These are phyloP conservation scores for Ogataea nonfermentans DNA, from an alignment of 805 yeast genomes.

Conservation along the genomic window DNA sequence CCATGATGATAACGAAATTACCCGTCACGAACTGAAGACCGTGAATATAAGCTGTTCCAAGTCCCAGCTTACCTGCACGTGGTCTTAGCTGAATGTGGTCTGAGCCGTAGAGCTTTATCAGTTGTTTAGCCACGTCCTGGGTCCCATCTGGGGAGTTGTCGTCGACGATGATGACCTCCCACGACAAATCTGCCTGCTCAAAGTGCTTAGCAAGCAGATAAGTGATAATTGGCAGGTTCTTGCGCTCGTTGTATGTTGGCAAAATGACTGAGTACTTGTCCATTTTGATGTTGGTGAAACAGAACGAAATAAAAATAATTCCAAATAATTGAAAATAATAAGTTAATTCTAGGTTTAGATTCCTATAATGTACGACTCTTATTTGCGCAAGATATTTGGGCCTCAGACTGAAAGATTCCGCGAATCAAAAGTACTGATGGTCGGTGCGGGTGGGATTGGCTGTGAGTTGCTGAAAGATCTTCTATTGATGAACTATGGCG, in stretches of 20 bases:
- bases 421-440: slow-evolving; percentile 64
- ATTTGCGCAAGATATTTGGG: slow-evolving; percentile 46
- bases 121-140: slow-evolving; percentile 64
- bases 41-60: slow-evolving; percentile 79
- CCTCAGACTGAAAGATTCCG: slow-evolving; percentile 31
- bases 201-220: slow-evolving; percentile 71
- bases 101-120: slow-evolving; percentile 54
- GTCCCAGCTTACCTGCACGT: slow-evolving; percentile 73
- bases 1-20: slow-evolving; percentile 76
- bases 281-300: neutral
- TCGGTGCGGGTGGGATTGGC: slow-evolving; percentile 97
- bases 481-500: slow-evolving; percentile 76
- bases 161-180: slow-evolving; percentile 79
- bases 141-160: slow-evolving; percentile 84
- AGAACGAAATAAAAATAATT: slow-evolving; percentile 3
- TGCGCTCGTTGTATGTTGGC: slow-evolving; percentile 76
- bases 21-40: slow-evolving; percentile 72
- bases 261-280: slow-evolving; percentile 70
- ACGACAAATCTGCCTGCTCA: slow-evolving; percentile 51
- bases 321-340: neutral
- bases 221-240: slow-evolving; percentile 64
- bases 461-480: slow-evolving; percentile 85
- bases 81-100: slow-evolving; percentile 64
- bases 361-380: slow-evolving; percentile 23
- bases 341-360: neutral